These are phyloP conservation scores for Backusella tarrabulga DNA, from an alignment of 192 early-diverging fungal species.

Conservation along the genomic window DNA sequence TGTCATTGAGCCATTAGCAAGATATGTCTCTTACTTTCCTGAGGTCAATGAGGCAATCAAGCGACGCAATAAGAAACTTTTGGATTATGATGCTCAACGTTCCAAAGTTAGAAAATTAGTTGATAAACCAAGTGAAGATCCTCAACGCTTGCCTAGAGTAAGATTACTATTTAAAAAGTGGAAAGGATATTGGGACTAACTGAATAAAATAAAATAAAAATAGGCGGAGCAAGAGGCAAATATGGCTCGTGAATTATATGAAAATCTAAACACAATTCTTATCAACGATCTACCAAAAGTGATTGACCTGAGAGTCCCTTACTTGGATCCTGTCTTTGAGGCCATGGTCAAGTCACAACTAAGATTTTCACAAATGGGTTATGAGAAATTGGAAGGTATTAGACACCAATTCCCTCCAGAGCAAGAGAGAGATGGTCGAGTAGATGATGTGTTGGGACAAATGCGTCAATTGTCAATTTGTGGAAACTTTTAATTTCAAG, in stretches of 20 bases:
- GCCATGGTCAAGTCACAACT: constrained; percentile 92
- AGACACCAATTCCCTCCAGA: constrained; percentile 59
- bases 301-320: constrained; percentile 82
- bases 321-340: constrained; percentile 93
- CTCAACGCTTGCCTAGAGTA: constrained; percentile 49
- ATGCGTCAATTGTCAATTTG: constrained; percentile 93
- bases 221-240: constrained; percentile 77
- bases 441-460: constrained; percentile 82
- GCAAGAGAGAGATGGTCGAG: constrained; percentile 64
- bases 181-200: not conserved
- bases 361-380: constrained; percentile 78
- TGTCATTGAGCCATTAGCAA: constrained; percentile 86
- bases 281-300: constrained; percentile 87
- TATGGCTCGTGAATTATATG: constrained; percentile 71
- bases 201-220: not conserved
- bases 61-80: constrained; percentile 80
- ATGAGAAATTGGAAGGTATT: constrained; percentile 66
- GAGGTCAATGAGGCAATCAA: constrained; percentile 92
- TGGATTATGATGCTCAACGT: constrained; percentile 85
- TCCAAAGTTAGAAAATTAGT: constrained; percentile 76
- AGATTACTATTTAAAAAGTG: not conserved
- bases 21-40: constrained; percentile 82
- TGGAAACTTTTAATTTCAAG: constrained; percentile 51
- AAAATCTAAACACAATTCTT: constrained; percentile 77
- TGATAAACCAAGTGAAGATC: constrained; percentile 74